A percentile compares a stretch with the other conserved stretches of the same genome.
Conservation (phyloP, 2,329 filamentous ascomycete genomes). For the Zymoseptoria pseudotritici region DNA sequence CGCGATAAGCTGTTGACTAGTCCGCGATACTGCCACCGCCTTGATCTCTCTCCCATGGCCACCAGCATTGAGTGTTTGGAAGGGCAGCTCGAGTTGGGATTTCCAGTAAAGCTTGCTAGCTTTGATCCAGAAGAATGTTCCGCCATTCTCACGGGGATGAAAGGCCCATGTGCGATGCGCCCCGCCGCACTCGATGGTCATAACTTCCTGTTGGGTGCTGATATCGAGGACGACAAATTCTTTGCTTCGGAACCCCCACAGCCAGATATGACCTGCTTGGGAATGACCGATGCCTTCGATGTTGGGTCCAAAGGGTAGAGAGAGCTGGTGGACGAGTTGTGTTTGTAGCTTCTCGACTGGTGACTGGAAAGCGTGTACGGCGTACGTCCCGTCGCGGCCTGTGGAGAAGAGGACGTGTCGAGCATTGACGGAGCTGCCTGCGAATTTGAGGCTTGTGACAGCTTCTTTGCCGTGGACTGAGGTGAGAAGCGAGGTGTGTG, state of each 20-base stretch:
- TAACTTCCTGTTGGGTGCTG: constrained; percentile 59
- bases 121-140: constrained; percentile 68
- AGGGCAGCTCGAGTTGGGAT: constrained; percentile 11
- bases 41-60: constrained; percentile 85
- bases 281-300: constrained; percentile 66
- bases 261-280: constrained; percentile 49
- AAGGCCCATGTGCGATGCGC: constrained; percentile 71
- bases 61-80: constrained; percentile 53
- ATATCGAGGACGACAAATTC: constrained; percentile 78
- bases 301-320: constrained; percentile 64
- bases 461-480: constrained; percentile 50
- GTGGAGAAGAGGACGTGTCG: constrained; percentile 56
- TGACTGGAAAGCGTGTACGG: constrained; percentile 48
- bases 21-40: constrained; percentile 43
- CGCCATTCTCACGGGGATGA: constrained; percentile 31
- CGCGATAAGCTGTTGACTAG: constrained; percentile 43
- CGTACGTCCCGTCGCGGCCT: constrained; percentile 68
- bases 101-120: constrained; percentile 34
- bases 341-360: constrained; percentile 31
- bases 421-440: constrained; percentile 22
- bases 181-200: constrained; percentile 73
- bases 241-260: constrained; percentile 75
- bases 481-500: constrained; percentile 12
- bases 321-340: constrained; percentile 57
- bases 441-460: constrained; percentile 55